Evolutionary conservation across 2,329 filamentous ascomycete species (phyloP).

Genomic region (Aspergillus novofumigatus): DNA sequence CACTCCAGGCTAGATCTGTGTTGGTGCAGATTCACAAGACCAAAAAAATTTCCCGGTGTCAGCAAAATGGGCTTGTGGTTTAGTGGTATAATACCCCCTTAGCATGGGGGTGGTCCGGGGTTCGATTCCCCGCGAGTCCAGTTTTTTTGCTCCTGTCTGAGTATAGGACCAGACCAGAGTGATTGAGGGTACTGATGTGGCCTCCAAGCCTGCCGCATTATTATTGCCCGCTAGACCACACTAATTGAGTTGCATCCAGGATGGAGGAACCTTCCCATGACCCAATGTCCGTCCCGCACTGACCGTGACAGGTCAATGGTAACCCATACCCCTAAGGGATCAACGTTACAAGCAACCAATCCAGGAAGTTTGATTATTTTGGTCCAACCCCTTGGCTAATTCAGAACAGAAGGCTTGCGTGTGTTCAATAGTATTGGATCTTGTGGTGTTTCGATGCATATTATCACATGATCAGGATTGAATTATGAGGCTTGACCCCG

Average conservation of each 20-base stretch:
- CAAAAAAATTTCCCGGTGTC: too few relatives aligned
- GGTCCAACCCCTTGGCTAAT: neutral
- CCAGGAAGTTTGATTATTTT: neutral
- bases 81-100: conserved; percentile 47
- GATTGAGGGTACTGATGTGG: too few relatives aligned
- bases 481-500: neutral
- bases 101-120: conserved; percentile 46
- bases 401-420: neutral
- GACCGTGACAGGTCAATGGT: neutral
- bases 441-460: neutral
- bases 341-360: neutral
- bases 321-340: neutral
- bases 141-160: conserved; percentile 5
- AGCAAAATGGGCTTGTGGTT: conserved; percentile 31
- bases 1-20: fast-evolving
- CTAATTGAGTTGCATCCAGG: too few relatives aligned
- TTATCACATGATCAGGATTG: neutral
- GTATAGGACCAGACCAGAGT: too few relatives aligned
- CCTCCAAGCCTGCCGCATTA: too few relatives aligned
- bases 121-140: conserved; percentile 49
- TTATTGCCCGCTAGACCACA: too few relatives aligned
- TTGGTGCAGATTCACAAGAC: fast-evolving
- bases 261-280: neutral
- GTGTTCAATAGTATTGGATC: neutral
- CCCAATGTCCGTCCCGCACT: neutral